Evolutionary conservation across 1,284 basidiomycete species (phyloP), one percentile per base, ranked within the genome.

Genomic region (Pascua sp.): DNA sequence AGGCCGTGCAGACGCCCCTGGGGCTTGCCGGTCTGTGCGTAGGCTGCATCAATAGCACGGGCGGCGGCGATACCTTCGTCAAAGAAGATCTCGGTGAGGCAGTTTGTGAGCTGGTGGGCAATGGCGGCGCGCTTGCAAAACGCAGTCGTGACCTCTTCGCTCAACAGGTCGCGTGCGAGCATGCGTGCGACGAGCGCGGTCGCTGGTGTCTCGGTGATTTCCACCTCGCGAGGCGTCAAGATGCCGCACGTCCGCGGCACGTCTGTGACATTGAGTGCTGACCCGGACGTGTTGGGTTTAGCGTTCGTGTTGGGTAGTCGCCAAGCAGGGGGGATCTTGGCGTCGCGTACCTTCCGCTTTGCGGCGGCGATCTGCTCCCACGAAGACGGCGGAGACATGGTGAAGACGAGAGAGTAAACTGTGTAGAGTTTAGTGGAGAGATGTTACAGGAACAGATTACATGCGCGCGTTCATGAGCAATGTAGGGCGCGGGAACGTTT

Each of bases 51-150:
- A n/a, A 78, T 65, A 36, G 68, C 63, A n/a, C 60, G 56, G 0
- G 80, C 79, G 11, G 69, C 59, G 18, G 55, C 70, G 24, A 77
- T 57, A 0, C 70, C 79, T 16, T 71, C 63, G 2, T 75, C 70
- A 55, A 79, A 73, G 55, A 76, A 70, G 49, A 79, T 70, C 60
- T 76, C 75, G 47, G 78, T 63, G 53, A 80, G 17, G 66, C 77
- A 75, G 71, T 78, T 60, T 61, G 76, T 66, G 12, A 90, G 75
- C 70, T 91, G 90, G 57, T 91, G 90, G 1, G 90, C 89, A 50
- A 91, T 76, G 45, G 88, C 80, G 0, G 90, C 87, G 18, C 89
- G 81, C 77, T 91, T 91, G 70, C 84, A 84, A 72, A 87, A 91
- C 0, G 89, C 75, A 5, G 57, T 41, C 4, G 59, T 64, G 4